Evolutionary conservation across 768 basidiomycete genomes (phyloP).

Genomic region (Vararia minispora): DNA sequence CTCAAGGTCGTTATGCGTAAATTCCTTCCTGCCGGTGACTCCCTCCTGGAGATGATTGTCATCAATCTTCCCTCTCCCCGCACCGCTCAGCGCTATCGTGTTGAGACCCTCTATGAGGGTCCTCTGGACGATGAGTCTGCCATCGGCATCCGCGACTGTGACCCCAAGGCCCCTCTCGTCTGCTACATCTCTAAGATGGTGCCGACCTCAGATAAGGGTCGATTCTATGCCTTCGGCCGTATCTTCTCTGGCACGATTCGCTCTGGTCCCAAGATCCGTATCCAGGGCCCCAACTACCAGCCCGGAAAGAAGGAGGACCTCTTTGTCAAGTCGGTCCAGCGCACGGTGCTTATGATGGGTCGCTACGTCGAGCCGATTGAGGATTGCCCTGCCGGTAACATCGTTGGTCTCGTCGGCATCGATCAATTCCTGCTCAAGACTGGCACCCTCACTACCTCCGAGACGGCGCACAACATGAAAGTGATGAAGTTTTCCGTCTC

Average conservation of each 20-base stretch:
- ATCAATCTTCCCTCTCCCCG: conserved; percentile 96
- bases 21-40: conserved; percentile 98
- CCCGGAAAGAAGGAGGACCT: conserved; percentile 99
- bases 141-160: conserved; percentile 96
- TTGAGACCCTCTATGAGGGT: conserved; percentile 98
- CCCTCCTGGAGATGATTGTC: conserved; percentile 99
- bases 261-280: conserved; percentile 96
- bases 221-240: conserved; percentile 99
- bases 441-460: conserved; percentile 94
- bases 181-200: conserved; percentile 99
- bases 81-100: conserved; percentile 97
- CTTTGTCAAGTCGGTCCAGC: conserved; percentile 96
- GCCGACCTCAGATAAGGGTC: conserved; percentile 98
- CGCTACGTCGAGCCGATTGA: conserved; percentile 97
- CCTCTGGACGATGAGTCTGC: conserved; percentile 99
- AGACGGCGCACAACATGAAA: conserved; percentile 99
- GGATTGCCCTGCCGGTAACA: conserved; percentile 98
- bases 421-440: conserved; percentile 99
- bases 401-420: conserved; percentile 97
- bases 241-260: conserved; percentile 98
- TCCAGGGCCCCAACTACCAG: conserved; percentile 97
- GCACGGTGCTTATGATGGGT: conserved; percentile 99
- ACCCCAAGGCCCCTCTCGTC: conserved; percentile 92
- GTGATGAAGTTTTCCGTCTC: conserved; percentile 99
- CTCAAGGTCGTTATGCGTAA: conserved; percentile 99